phyloP scores from a whole-genome alignment of 495 filamentous ascomycete genomes.

The Aspergillus cavernicola region DNA sequence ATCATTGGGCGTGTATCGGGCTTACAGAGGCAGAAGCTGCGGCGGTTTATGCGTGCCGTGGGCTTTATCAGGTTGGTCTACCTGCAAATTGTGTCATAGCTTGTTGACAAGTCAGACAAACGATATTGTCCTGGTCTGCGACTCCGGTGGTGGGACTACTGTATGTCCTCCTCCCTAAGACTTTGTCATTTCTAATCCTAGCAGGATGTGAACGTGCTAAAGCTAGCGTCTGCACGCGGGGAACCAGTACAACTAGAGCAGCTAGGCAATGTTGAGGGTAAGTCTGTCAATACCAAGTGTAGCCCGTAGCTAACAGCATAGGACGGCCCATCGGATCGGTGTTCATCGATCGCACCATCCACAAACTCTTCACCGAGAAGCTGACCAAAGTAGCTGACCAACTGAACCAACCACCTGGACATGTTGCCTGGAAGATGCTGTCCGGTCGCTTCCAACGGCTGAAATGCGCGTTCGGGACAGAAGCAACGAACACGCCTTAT shows the following conservation, averaged over 20 bases:
- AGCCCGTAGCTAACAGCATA: slow-evolving; percentile 5
- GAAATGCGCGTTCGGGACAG: slow-evolving; percentile 39
- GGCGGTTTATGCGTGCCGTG: slow-evolving; percentile 52
- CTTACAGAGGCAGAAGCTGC: slow-evolving; percentile 68
- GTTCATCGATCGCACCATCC: slow-evolving; percentile 33
- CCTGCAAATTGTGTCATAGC: background rate
- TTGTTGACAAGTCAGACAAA: slow-evolving; percentile 18
- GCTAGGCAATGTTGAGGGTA: slow-evolving; percentile 38
- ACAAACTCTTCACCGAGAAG: slow-evolving; percentile 22
- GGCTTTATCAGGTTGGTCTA: slow-evolving; percentile 26
- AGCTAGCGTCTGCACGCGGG: slow-evolving; percentile 24
- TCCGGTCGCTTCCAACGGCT: slow-evolving; percentile 33
- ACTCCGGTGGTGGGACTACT: slow-evolving; percentile 54
- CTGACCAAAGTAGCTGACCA: slow-evolving; percentile 23
- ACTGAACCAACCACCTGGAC: slow-evolving; percentile 15
- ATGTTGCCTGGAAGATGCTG: slow-evolving; percentile 34
- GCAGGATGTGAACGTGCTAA: slow-evolving; percentile 40
- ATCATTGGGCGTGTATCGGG: slow-evolving; percentile 53
- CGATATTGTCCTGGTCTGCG: slow-evolving; percentile 52
- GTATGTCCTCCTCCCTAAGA: background rate
- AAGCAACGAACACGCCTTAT: slow-evolving; percentile 21
- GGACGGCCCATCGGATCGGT: slow-evolving; percentile 38
- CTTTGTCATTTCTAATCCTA: background rate
- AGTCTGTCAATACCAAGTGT: background rate
- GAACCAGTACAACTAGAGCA: slow-evolving; percentile 33